Conservation (phyloP, 345 rosid species). For the Euphorbia lathyris region DNA sequence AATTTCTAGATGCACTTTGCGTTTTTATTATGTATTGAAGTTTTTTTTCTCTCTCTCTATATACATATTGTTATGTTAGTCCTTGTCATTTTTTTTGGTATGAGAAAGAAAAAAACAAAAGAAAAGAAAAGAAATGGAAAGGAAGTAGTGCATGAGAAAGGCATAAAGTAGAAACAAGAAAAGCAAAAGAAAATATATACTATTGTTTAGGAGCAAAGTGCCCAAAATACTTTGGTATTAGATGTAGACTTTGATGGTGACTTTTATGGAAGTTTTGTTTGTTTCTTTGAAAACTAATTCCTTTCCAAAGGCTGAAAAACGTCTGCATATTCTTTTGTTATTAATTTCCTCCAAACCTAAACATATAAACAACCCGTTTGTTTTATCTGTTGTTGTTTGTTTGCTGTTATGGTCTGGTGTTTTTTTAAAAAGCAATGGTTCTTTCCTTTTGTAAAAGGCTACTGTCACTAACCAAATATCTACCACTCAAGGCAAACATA, state of each 20-base stretch:
- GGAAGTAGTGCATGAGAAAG: neutral
- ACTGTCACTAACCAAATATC: too few species aligned
- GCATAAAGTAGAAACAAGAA: neutral
- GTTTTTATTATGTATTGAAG: too few species aligned
- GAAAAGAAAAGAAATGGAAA: neutral
- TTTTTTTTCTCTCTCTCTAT: too few species aligned
- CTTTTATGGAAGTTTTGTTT: slow-evolving; percentile 10
- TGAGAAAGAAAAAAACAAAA: neutral
- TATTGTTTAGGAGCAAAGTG: slow-evolving; percentile 9
- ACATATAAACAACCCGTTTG: too few species aligned
- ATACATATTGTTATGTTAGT: neutral
- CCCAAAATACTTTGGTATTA: slow-evolving; percentile 3
- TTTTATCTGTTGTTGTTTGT: too few species aligned
- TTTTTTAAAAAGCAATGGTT: too few species aligned
- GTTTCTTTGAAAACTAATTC: neutral
- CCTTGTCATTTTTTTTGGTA: neutral
- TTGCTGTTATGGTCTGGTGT: too few species aligned
- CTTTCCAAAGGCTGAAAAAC: neutral
- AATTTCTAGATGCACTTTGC: too few species aligned
- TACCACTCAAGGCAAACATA: too few species aligned
- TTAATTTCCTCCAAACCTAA: slow-evolving; percentile 3
- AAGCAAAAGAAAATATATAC: neutral
- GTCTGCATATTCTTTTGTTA: slow-evolving; percentile 2
- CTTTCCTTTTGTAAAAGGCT: too few species aligned
- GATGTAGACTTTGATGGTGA: slow-evolving; percentile 20